Evolutionary conservation across 2,329 filamentous ascomycete species (phyloP).

Genomic region (Lachnellula suecica): DNA sequence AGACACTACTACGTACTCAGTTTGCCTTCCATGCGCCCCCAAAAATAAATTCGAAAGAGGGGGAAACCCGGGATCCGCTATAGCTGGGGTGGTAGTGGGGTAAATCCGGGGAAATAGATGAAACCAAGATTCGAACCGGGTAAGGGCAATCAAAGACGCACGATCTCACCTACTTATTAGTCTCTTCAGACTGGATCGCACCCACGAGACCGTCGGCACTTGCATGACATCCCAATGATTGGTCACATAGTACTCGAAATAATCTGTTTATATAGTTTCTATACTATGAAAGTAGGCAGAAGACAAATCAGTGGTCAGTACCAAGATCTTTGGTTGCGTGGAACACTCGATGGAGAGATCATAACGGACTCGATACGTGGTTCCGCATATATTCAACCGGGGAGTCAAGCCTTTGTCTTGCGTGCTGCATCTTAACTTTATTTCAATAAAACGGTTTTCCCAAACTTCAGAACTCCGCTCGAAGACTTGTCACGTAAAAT

Average conservation of each 20-base stretch:
- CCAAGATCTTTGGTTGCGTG: background rate
- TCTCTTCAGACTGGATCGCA: background rate
- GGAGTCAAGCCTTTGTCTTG: too few species aligned
- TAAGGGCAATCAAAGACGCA: background rate
- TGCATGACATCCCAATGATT: background rate
- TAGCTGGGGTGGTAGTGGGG: too few species aligned
- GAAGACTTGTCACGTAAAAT: background rate
- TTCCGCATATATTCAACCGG: too few species aligned
- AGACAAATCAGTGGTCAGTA: background rate
- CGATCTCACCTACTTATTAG: background rate
- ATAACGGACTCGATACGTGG: too few species aligned
- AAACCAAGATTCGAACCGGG: background rate
- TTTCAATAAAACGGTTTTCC: background rate
- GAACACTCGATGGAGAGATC: background rate
- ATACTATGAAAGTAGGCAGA: background rate
- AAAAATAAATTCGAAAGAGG: too few species aligned
- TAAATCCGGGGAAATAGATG: background rate
- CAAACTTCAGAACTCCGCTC: background rate
- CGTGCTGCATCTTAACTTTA: background rate
- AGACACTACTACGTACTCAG: too few species aligned
- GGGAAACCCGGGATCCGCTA: too few species aligned
- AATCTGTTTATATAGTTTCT: background rate
- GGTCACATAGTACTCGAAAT: background rate
- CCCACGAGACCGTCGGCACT: background rate
- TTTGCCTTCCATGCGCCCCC: too few species aligned